These are phyloP conservation scores for Scutellaria minor DNA, from an alignment of 257 asterid species.

Conservation along the genomic window DNA sequence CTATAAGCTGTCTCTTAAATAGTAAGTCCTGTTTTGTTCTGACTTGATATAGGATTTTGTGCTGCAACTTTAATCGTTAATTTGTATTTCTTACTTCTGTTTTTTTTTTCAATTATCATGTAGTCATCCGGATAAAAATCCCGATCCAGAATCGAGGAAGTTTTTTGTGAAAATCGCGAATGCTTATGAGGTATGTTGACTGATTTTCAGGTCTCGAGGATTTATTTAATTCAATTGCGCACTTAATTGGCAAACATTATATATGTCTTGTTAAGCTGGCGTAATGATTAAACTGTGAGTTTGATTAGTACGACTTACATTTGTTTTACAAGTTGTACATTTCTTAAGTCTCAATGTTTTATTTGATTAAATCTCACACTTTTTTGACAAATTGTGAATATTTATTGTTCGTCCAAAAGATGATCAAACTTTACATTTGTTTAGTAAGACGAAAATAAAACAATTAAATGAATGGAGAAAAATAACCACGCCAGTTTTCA, in stretches of 20 bases:
- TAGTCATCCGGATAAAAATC: constrained; percentile 95
- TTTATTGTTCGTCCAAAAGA: background rate
- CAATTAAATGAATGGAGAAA: background rate
- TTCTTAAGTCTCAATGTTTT: background rate
- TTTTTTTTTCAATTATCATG: background rate
- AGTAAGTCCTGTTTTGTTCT: constrained; percentile 45
- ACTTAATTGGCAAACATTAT: background rate
- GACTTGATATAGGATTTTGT: background rate
- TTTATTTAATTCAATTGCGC: background rate
- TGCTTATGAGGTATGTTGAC: constrained; percentile 80
- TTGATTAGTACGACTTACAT: background rate
- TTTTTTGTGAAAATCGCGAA: constrained; percentile 80
- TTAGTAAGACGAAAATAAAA: background rate
- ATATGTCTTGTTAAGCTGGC: background rate
- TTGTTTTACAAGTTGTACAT: background rate
- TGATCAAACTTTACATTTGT: background rate
- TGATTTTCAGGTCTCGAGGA: constrained; percentile 3
- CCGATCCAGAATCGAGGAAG: constrained; percentile 88
- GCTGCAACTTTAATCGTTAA: background rate
- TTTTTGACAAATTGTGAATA: background rate
- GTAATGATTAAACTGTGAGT: background rate
- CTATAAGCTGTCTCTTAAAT: constrained; percentile 81
- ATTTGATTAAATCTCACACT: background rate
- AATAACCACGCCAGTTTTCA: background rate
- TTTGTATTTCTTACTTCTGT: background rate